Base-by-base conservation (phyloP, 2,329 filamentous ascomycete species). In the Aspergillus caelatus region DNA sequence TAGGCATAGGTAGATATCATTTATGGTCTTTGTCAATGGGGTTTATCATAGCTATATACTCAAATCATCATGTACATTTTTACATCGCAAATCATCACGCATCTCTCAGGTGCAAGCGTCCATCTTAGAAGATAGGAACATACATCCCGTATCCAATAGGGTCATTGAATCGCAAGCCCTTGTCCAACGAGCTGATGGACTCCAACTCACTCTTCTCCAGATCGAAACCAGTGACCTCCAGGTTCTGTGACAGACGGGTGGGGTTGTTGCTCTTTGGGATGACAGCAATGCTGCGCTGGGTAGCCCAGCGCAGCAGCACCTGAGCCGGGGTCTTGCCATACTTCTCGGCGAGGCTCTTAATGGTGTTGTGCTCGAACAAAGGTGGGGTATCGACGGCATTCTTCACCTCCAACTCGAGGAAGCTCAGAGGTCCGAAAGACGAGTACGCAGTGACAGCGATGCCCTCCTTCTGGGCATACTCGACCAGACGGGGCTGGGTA, bases 251-350 rank as follows among this genome's bases (percentile, higher is more conserved):
- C 76, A 92, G 84, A 68, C 73, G 70, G 7, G 56, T 57, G 8
- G 63, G 62, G 39, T 66, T 45, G 46, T 86, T 89, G 67, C 86
- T 89, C 86, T 94, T 94, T 70, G 91, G 92, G 71, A 95, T 95
- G 71, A 95, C 90, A 55, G 91, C 91, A 62, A 95, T 83, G 36
- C 88, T 88, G 57, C 91, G 86, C 84, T 96, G 92, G 19, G 93
- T 96, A 26, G 92, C 88, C 93, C 93, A 97, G 71, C 93, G 87
- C 69, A 97, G 84, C 65, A 96, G 85, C 32, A 96, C 85, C 85
- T 97, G 93, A 19, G 91, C 90, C 8, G 92, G 84, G 10, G 89
- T 88, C 83, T 91, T 92, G 76, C 81, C 81, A 74, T 92, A 83
- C 82, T 91, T 93, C 72, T 84, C 78, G 21, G 92, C 89, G 66